Evolutionary conservation across 23 red algal genomes (phyloP).

Genomic region (Gracilariopsis chorda): DNA sequence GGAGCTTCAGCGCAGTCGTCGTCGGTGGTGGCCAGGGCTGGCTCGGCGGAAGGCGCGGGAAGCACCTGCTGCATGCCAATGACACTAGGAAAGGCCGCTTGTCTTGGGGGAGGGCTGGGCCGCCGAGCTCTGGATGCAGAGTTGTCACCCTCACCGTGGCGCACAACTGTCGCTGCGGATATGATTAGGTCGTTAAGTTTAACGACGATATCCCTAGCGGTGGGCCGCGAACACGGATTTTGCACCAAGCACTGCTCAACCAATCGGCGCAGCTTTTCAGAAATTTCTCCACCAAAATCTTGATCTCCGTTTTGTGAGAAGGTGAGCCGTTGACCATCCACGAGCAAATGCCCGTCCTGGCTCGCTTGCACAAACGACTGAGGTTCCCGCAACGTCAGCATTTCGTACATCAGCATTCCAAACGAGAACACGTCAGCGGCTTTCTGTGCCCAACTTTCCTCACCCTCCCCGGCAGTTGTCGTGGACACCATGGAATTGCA

Average conservation of each 20-base stretch:
- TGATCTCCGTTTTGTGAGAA: not conserved
- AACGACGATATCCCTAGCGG: not conserved
- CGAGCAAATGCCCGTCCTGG: not conserved
- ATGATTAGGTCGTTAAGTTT: not conserved
- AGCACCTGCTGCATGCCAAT: not conserved
- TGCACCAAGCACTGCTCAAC: not conserved
- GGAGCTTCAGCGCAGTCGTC: not conserved
- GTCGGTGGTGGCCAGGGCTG: not conserved
- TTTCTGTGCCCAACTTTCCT: not conserved
- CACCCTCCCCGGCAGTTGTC: not conserved
- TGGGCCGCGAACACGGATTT: not conserved
- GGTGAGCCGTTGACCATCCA: not conserved
- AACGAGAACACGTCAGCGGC: conserved; percentile 75
- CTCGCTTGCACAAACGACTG: not conserved
- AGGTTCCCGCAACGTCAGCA: conserved; percentile 42
- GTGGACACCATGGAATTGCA: conserved; percentile 50
- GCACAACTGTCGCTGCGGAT: not conserved
- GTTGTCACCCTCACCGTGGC: not conserved
- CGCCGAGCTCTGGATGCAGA: not conserved
- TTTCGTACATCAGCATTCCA: conserved; percentile 79
- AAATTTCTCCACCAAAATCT: not conserved
- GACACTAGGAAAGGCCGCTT: not conserved
- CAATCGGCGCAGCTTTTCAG: not conserved
- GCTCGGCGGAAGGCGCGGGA: not conserved
- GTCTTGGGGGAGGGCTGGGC: not conserved